Evolutionary conservation across 140 eudicot species (phyloP), one percentile per base, ranked within the genome.

Genomic region (Senecio squalidus): DNA sequence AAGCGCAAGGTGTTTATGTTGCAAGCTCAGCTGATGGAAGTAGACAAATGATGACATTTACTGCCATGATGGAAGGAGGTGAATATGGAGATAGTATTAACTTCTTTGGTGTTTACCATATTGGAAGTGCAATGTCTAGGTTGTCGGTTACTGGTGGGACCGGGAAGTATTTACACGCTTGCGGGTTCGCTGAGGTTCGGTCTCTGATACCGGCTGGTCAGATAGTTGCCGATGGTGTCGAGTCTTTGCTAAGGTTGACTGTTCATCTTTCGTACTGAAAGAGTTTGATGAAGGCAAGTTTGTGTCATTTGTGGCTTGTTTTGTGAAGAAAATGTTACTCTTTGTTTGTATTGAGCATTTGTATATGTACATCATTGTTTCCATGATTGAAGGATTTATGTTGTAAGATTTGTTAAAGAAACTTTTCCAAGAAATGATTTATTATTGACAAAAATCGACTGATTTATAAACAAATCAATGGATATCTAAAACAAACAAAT

Each of bases 161-260:
- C 4, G 96, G 96, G 9, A 91, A 86, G 79, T 91, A 76, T 40
- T 73, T 80, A 75, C 79, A 86, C 44, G 96, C 94, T 3, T 86
- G 96, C 57, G 98, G 98, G 27, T n/a, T n/a, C n/a, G n/a, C n/a
- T 91, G 98, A 91, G 86, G 60, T 91, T 43, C 76, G 98, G 17
- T 76, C 95, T 1, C 74, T 91, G 27, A 80, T 91, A 36, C 98
- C 96, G 3, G 74, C 94, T 29, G 98, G 94, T 51, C 98, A 86
- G 85, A 79, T 72, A 45, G 82, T 86, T 6, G 62, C 69, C 0
- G 96, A 91, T 71, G 96, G 96, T 4, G 88, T 79, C 9, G 88
- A 86, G 94, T 74, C 94, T 4, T 62, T 91, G 86, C 56, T 91
- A 29, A 86, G 98, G 88, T 55, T 91, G 1, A 64, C 81, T 38